Conservation (phyloP, 129 eudicot species). For the Escallonia herrerae region DNA sequence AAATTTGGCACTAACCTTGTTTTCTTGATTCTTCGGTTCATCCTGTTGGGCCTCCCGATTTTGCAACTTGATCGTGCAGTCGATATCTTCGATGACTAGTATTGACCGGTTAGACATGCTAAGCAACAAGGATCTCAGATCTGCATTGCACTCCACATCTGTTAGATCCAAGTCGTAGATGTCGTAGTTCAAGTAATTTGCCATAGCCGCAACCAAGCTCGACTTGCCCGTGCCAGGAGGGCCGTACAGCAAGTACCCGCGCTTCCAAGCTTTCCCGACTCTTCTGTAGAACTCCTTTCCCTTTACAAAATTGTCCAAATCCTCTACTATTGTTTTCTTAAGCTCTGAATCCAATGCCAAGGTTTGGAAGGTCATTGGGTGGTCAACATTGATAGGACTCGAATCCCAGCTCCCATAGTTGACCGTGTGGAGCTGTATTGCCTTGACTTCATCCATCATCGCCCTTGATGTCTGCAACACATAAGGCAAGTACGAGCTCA, state of each 20-base stretch:
- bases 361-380: conserved; percentile 53
- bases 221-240: too few relatives aligned
- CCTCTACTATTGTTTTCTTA: conserved; percentile 30
- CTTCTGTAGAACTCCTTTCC: conserved; percentile 36
- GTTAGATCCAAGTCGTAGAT: too few relatives aligned
- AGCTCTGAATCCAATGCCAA: conserved; percentile 36
- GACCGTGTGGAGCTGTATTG: conserved; percentile 31
- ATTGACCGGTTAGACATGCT: conserved; percentile 33
- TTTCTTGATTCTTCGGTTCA: too few relatives aligned
- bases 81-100: conserved; percentile 4
- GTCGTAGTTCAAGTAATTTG: too few relatives aligned
- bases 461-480: conserved; percentile 16
- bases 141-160: too few relatives aligned
- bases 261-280: neutral
- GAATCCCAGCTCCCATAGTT: conserved; percentile 10
- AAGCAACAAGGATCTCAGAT: too few relatives aligned
- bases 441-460: conserved; percentile 20
- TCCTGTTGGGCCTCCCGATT: neutral
- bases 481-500: conserved; percentile 35
- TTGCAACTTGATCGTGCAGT: too few relatives aligned
- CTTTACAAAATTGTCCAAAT: conserved; percentile 27
- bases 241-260: too few relatives aligned
- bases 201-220: too few relatives aligned
- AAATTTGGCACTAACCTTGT: too few relatives aligned
- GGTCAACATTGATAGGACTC: conserved; percentile 21